Conservation (phyloP, 2,329 filamentous ascomycete species). For the Penicillium expansum region DNA sequence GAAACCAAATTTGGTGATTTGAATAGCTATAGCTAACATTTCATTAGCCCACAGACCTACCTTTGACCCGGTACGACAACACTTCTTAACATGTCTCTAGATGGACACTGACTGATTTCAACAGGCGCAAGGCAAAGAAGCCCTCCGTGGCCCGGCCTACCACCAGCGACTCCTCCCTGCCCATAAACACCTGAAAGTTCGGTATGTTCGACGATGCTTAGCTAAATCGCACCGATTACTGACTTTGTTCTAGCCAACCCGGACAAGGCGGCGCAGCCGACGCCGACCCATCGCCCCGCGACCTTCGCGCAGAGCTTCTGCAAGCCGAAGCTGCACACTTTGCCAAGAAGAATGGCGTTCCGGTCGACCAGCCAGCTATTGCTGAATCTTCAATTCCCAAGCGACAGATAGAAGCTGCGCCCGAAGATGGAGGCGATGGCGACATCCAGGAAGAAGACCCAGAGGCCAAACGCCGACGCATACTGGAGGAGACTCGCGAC, state of each 20-base stretch:
- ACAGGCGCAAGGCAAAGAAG: slow-evolving; percentile 89
- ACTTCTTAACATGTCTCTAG: background rate
- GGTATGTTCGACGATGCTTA: slow-evolving; percentile 48
- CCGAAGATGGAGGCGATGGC: slow-evolving; percentile 30
- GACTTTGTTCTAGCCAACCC: slow-evolving; percentile 56
- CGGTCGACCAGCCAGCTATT: slow-evolving; percentile 44
- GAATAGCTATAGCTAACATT: slow-evolving; percentile 23
- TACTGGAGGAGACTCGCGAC: slow-evolving; percentile 83
- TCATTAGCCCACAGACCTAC: slow-evolving; percentile 75
- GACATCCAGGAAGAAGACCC: slow-evolving; percentile 60
- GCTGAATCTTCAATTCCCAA: slow-evolving; percentile 54
- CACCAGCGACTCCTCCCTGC: slow-evolving; percentile 94
- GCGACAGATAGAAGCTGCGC: slow-evolving; percentile 59
- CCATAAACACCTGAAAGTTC: slow-evolving; percentile 86
- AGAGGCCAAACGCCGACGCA: slow-evolving; percentile 78
- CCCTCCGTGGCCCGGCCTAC: slow-evolving; percentile 87
- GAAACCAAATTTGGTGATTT: no score
- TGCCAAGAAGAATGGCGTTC: slow-evolving; percentile 73
- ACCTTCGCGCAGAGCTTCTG: slow-evolving; percentile 85
- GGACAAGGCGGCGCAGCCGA: slow-evolving; percentile 86
- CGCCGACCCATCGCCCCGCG: slow-evolving; percentile 55
- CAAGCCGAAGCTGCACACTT: slow-evolving; percentile 85
- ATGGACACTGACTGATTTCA: slow-evolving; percentile 28
- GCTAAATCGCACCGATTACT: slow-evolving; percentile 9
- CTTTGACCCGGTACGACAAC: slow-evolving; percentile 75